Conservation (phyloP, 2,329 filamentous ascomycete genomes). For the Xylariaceae sp. region DNA sequence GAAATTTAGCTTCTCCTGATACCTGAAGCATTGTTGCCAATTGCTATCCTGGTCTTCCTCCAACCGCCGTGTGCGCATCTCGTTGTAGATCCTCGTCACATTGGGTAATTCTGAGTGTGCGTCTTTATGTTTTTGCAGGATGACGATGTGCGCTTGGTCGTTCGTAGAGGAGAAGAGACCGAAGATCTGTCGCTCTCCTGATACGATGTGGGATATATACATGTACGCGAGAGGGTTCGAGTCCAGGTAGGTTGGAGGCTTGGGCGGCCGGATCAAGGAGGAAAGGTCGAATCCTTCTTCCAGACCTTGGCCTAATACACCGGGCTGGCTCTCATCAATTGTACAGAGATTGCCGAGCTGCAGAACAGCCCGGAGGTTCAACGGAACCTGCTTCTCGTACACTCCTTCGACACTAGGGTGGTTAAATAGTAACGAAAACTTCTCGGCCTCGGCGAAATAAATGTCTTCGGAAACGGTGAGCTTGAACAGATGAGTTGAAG, state of each 20-base stretch:
- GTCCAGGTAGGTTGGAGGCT: constrained; percentile 66
- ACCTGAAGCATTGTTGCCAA: constrained; percentile 77
- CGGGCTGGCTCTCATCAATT: constrained; percentile 84
- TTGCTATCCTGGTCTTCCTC: constrained; percentile 62
- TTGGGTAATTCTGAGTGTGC: constrained; percentile 79
- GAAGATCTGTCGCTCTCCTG: constrained; percentile 88
- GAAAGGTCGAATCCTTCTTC: constrained; percentile 90
- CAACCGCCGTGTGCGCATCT: constrained; percentile 62
- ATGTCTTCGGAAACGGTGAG: constrained; percentile 83
- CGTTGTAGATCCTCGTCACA: constrained; percentile 78
- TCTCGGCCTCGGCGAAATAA: constrained; percentile 79
- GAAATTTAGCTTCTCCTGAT: constrained; percentile 82
- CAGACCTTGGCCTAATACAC: constrained; percentile 84
- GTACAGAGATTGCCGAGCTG: constrained; percentile 88
- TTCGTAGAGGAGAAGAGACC: constrained; percentile 82
- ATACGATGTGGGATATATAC: constrained; percentile 86
- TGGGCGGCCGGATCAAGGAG: constrained; percentile 62
- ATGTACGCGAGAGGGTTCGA: constrained; percentile 73
- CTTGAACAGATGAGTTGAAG: constrained; percentile 90
- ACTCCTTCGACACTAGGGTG: constrained; percentile 95
- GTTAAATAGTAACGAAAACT: constrained; percentile 77
- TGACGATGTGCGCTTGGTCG: constrained; percentile 76
- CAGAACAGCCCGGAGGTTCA: constrained; percentile 80
- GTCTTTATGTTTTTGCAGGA: constrained; percentile 79
- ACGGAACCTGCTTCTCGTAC: constrained; percentile 87